Base-by-base conservation (phyloP, 164 flowering plant genomes). In the Tetracentron sinense region DNA sequence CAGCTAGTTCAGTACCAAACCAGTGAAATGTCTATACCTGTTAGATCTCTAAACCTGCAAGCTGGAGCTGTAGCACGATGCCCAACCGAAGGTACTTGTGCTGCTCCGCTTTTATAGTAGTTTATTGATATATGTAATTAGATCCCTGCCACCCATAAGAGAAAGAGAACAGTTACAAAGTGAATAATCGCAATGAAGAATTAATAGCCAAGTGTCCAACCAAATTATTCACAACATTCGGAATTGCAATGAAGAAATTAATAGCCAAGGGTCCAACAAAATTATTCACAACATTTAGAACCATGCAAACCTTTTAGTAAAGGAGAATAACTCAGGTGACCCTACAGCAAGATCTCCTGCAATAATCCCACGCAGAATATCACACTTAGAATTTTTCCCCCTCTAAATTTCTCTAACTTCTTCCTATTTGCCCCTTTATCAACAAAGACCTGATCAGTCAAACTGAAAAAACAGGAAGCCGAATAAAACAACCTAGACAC, bases 361-460 rank as follows among this genome's bases (percentile, higher is more conserved):
- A 35, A 62, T 22, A 58, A 21, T 30, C 19, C 58, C 65, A 38
- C 48, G 42, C 17, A 8, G 8, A 35, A 33, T 28, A 27, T 19
- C 25, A 47, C 14, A 29, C 28, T 4, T 47, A 1, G 5, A 7
- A 0, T 42, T 23, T 5, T 15, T 35, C n/a, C 19, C 10, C 10
- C 7, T 35, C 23, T 33, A 60, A 16, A 8, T 12, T 11, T 61
- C 27, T 22, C 23, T 30, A 35, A 62, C 29, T 33, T 53, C 56
- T 53, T 23, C 52, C 27, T 57, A 57, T 33, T 42, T 58, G 50
- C 21, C 62, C 33, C 42, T 33, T 61, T 30, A 60, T 26, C 50
- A 49, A 47, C 30, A n/a, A 44, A 42, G 10, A 16, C 25, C 4
- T 14, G 25, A 26, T 10, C 51, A 21, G n/a, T n/a, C n/a, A n/a